These are phyloP conservation scores for Pichia eremophila DNA, from an alignment of 805 yeast species.

Conservation along the genomic window DNA sequence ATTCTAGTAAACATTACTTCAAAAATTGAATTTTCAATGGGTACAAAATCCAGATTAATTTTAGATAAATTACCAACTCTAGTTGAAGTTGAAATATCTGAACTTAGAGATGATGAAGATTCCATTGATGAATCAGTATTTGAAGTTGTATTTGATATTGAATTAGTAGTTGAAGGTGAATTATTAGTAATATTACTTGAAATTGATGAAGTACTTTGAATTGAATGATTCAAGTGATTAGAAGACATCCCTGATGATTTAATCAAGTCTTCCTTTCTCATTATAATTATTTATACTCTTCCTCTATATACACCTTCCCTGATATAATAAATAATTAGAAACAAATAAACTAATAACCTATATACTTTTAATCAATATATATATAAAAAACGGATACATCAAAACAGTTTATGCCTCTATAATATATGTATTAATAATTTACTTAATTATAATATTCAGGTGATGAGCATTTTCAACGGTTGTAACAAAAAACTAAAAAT, in stretches of 20 bases:
- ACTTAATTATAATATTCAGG: no score
- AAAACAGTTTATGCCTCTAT: no score
- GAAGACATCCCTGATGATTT: background rate
- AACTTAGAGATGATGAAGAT: background rate
- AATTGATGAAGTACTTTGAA: background rate
- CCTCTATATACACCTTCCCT: no score
- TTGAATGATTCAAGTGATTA: background rate
- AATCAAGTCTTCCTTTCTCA: background rate
- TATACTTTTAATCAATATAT: no score
- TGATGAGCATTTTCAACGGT: no score
- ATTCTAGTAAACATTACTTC: constrained; percentile 28
- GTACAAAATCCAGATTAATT: background rate
- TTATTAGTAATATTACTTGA: background rate
- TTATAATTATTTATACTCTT: background rate
- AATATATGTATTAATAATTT: no score
- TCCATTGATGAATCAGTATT: background rate
- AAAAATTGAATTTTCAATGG: constrained; percentile 14
- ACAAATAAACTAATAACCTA: no score
- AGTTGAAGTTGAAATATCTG: background rate
- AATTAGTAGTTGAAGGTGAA: no score
- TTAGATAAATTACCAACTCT: background rate
- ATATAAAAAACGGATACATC: no score
- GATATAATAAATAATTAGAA: no score
- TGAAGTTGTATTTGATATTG: background rate
- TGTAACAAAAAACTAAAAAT: no score